Base-by-base conservation (phyloP, 1,284 basidiomycete genomes). In the Phlebopus sp. region DNA sequence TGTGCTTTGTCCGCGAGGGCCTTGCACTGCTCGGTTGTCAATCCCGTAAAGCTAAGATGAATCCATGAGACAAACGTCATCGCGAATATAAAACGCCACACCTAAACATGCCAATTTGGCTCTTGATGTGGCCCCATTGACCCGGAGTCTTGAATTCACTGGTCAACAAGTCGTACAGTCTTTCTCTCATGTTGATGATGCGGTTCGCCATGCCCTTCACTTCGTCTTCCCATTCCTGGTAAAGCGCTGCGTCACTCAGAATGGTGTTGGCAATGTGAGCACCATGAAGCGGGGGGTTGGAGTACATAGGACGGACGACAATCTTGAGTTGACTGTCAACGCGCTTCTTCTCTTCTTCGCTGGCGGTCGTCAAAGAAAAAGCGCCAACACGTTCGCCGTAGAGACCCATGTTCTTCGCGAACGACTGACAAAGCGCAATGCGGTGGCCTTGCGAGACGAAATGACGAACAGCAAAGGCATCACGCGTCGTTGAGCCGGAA, bases 381-480 rank as follows among this genome's bases (percentile, higher is more conserved):
- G 91, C 88, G 17, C 95, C 95, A 50, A 92, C 91, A 65, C 95
- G 91, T 72, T 97, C 95, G 56, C 95, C 97, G 69, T 99, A 99
- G 34, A 99, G 80, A 52, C 97, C 96, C 81, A 97, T 96, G 78
- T 99, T 99, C 81, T 99, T 99, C 46, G 97, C 97, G 70, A 98
- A 99, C 46, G 91, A 94, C 72, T 99, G 97, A 52, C 86, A 77
- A 39, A 94, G 80, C 13, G 91, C 88, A 55, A 94, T 73, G 62
- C 91, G 87, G 72, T 94, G 92, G 35, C 92, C 91, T 67, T 92
- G 75, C 40, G 84, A 75, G 46, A 97, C 91, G 71, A 99, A 99
- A 75, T 97, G 84, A 54, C 97, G 90, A 49, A 98, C 84, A 25
- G 96, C 92, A 68, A 90, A 96, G 5, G 97, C 97, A 63, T 99